Evolutionary conservation across 208 protist genomes (phyloP), one percentile per base, ranked within the genome.

Genomic region (Trypanosoma boissoni): DNA sequence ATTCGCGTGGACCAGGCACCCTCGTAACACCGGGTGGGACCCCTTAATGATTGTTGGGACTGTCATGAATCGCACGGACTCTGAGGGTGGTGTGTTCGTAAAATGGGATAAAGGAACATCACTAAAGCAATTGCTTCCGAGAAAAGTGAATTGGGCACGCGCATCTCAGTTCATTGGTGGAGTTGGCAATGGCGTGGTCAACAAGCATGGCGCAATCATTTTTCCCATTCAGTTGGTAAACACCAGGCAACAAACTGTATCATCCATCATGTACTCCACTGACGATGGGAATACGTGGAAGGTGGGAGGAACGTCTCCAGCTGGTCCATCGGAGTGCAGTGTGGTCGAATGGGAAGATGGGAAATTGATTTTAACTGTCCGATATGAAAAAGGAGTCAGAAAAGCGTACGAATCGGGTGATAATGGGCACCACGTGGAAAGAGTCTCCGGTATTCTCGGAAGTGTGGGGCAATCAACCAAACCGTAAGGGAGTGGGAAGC

Each of bases 401-500:
- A 61, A 61, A 21, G 55, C 58, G 0, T 66, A 43, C 18, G 36
- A 52, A 42, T 34, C 60, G 1, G 44, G 0, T 9, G 51, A 66
- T 20, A n/a, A 55, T 50, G 27, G 60, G 60, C 24, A 23, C 24
- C 10, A 43, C 50, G 31, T 66, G 60, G 60, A 44, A 21, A 2
- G 60, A 66, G 41, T 34, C 50, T 5, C 0, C 32, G 7, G 51
- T 42, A 18, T 39, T 66, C 29, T 66, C 60, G 1, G 37, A 42
- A 14, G 60, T 66, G n/a, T 58, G 48, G 48, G 60, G 60, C 6
- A 57, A 49, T 20, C 58, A 49, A 29, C 60, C 39, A 2, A 16
- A 3, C 3, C 60, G 60, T 34, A 21, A 6, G 7, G 39, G 28
- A 7, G 42, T 39, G 31, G 60, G 60, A 5, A 50, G 41, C 8